Percentiles rank a stretch among this genome's conserved stretches.
Conservation (phyloP, 495 filamentous ascomycete genomes). For the Viridothelium virens region DNA sequence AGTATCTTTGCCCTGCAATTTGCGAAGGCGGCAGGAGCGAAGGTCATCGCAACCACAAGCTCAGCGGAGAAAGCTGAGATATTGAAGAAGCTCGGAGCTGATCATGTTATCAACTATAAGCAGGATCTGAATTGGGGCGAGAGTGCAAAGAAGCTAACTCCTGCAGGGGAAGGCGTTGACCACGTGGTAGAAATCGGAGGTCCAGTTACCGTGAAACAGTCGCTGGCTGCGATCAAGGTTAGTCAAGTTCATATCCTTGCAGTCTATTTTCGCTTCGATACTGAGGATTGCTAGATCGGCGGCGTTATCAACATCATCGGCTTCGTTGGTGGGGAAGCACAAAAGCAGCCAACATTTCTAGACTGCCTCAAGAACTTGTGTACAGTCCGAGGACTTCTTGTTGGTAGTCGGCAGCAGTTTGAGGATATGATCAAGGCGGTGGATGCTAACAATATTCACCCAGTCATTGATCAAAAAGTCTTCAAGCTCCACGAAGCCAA, state of each 20-base stretch:
- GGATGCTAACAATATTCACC: conserved; percentile 36
- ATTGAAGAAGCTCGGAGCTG: conserved; percentile 65
- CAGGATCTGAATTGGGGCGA: conserved; percentile 65
- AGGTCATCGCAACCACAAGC: conserved; percentile 73
- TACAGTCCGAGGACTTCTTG: conserved; percentile 35
- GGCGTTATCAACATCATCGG: conserved; percentile 41
- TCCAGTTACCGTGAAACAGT: conserved; percentile 34
- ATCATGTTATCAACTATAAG: conserved; percentile 73
- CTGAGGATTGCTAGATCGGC: conserved; percentile 26
- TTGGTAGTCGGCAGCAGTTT: conserved; percentile 34
- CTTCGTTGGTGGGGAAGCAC: conserved; percentile 31
- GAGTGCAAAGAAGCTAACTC: conserved; percentile 59
- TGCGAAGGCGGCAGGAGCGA: conserved; percentile 74
- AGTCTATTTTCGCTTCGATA: background rate
- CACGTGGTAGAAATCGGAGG: conserved; percentile 47
- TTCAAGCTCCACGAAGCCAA: conserved; percentile 33
- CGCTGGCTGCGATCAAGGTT: conserved; percentile 18
- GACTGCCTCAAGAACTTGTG: conserved; percentile 32
- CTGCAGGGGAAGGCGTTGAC: conserved; percentile 55
- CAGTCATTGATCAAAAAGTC: conserved; percentile 35
- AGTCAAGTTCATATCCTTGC: background rate
- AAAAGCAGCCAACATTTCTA: conserved; percentile 33
- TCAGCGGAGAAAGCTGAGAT: conserved; percentile 55
- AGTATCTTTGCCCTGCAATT: conserved; percentile 72
- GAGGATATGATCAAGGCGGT: conserved; percentile 38